These are phyloP conservation scores for Lipomyces starkeyi DNA, from an alignment of 805 yeast species.

Conservation along the genomic window DNA sequence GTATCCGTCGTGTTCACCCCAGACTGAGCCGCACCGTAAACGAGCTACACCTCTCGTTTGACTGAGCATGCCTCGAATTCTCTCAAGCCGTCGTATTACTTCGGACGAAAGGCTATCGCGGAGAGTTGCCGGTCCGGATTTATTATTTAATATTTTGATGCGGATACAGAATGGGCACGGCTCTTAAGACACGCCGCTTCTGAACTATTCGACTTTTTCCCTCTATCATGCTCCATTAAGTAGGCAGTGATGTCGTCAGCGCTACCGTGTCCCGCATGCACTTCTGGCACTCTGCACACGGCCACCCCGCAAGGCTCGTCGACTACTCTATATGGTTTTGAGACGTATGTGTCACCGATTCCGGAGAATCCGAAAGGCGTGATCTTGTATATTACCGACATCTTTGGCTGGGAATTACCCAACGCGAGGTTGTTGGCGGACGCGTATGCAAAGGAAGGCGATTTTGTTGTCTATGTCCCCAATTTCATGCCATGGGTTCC, in stretches of 20 bases:
- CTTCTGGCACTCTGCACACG: conserved; percentile 9
- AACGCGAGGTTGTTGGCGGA: conserved; percentile 28
- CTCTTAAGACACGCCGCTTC: too few relatives aligned
- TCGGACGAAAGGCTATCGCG: too few relatives aligned
- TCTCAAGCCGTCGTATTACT: too few relatives aligned
- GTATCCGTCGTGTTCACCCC: too few relatives aligned
- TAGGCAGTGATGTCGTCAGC: conserved; percentile 6
- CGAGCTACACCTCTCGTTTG: too few relatives aligned
- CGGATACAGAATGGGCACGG: too few relatives aligned
- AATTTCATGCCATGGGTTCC: conserved; percentile 15
- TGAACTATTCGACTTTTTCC: too few relatives aligned
- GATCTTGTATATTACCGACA: conserved; percentile 15
- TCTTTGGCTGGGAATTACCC: conserved; percentile 22
- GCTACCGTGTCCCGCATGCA: conserved; percentile 14
- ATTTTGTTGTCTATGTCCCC: conserved; percentile 16
- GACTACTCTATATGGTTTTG: background rate
- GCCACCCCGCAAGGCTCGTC: conserved; percentile 12
- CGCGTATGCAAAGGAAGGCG: conserved; percentile 25
- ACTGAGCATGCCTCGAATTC: too few relatives aligned
- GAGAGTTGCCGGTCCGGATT: too few relatives aligned
- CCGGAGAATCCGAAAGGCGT: conserved; percentile 13
- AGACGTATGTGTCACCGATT: conserved; percentile 11
- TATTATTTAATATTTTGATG: too few relatives aligned
- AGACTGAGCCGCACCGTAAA: too few relatives aligned
- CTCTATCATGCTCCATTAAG: background rate